Conservation (phyloP, 352 stramenopile species). For the Thraustochytrium aureum region DNA sequence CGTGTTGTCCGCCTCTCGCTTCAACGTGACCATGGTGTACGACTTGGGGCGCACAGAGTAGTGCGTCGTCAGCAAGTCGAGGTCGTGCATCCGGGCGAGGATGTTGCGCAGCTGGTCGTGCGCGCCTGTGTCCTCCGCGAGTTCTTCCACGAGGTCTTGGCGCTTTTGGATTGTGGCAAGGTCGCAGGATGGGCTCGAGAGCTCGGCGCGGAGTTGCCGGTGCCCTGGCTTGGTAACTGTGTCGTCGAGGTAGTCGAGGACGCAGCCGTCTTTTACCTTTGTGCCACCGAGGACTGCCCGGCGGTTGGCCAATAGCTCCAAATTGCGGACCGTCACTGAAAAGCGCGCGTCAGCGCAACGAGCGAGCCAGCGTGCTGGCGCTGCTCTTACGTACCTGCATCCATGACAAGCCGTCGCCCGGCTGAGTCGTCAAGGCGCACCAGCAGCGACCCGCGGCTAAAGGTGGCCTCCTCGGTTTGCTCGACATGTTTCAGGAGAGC, state of each 20-base stretch:
- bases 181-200: background rate
- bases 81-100: conserved; percentile 30
- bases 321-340: background rate
- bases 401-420: conserved; percentile 27
- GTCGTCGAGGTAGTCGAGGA: conserved; percentile 46
- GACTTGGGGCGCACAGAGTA: conserved; percentile 34
- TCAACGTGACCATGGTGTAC: conserved; percentile 45
- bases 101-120: background rate
- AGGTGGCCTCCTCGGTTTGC: conserved; percentile 5
- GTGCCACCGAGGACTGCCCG: background rate
- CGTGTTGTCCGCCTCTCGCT: conserved; percentile 52
- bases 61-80: conserved; percentile 48
- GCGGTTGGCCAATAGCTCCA: conserved; percentile 31
- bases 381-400: conserved; percentile 26
- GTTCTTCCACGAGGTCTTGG: conserved; percentile 42
- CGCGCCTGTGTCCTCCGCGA: background rate
- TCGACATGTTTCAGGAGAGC: conserved; percentile 38
- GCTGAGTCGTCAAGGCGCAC: conserved; percentile 32
- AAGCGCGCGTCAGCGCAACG: background rate
- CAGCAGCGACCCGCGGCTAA: conserved; percentile 11
- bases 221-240: conserved; percentile 36
- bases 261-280: background rate
- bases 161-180: background rate
- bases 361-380: background rate
- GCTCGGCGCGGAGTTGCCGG: conserved; percentile 15